Evolutionary conservation across 2,329 filamentous ascomycete genomes (phyloP).

Genomic region (Dothideomycetes sp.): DNA sequence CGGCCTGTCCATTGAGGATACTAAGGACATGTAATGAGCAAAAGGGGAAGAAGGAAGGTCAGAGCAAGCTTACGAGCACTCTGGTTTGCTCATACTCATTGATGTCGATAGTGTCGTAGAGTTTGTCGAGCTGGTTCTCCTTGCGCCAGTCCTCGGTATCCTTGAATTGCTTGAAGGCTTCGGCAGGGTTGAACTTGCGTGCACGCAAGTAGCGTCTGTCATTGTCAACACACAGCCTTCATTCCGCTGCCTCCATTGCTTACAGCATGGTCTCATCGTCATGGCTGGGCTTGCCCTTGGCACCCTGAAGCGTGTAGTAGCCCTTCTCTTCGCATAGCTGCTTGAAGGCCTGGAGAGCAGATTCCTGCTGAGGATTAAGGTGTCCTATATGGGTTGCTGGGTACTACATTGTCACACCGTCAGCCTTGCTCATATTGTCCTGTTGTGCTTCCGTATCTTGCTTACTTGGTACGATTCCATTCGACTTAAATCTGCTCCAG

Average conservation of each 20-base stretch:
- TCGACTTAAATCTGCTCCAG: conserved; percentile 19
- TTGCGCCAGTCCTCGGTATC: conserved; percentile 82
- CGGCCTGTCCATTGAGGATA: conserved; percentile 95
- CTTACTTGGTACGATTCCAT: conserved; percentile 25
- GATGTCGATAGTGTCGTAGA: conserved; percentile 81
- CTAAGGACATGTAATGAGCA: conserved; percentile 34
- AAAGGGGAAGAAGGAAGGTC: neutral
- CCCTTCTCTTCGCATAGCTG: conserved; percentile 53
- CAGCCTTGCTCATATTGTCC: neutral
- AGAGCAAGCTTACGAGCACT: conserved; percentile 52
- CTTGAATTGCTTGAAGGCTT: conserved; percentile 75
- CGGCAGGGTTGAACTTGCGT: conserved; percentile 66
- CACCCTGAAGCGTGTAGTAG: conserved; percentile 45
- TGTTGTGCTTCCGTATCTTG: neutral
- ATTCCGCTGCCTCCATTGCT: conserved; percentile 22
- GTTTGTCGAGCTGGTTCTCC: conserved; percentile 64
- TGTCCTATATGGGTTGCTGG: conserved; percentile 74
- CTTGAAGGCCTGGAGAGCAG: conserved; percentile 65
- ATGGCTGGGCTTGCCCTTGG: conserved; percentile 45
- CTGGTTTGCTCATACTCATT: conserved; percentile 74
- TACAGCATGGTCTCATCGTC: conserved; percentile 67
- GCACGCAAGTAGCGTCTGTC: conserved; percentile 75
- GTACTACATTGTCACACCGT: conserved; percentile 38
- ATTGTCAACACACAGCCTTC: conserved; percentile 12
- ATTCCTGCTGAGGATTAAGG: conserved; percentile 59